A percentile compares a stretch with the other conserved stretches of the same genome.
phyloP scores from a whole-genome alignment of 2,329 filamentous ascomycete species.

The Septoria petroselini region DNA sequence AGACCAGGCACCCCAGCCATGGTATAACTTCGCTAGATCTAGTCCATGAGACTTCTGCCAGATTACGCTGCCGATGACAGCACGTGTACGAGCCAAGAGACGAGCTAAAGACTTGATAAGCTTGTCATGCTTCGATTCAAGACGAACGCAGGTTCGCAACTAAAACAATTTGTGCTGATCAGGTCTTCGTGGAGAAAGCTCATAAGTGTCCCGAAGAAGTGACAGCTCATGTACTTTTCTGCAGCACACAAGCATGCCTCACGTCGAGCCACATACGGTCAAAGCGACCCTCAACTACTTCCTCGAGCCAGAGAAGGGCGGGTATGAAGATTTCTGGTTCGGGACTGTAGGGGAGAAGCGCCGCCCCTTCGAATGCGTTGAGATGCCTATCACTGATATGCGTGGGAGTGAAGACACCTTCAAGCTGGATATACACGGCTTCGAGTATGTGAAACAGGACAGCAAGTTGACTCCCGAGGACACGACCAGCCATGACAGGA shows the following conservation, averaged over 20 bases:
- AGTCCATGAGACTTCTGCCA: too few relatives aligned
- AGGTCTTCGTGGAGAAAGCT: too few relatives aligned
- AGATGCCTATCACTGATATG: constrained; percentile 42
- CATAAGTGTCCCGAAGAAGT: too few relatives aligned
- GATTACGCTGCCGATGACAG: too few relatives aligned
- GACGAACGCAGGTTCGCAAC: too few relatives aligned
- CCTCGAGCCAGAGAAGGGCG: constrained; percentile 20
- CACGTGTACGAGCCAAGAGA: too few relatives aligned
- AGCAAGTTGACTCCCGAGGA: constrained; percentile 1
- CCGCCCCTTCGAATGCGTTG: constrained; percentile 16
- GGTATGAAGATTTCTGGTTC: constrained; percentile 11
- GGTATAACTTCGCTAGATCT: too few relatives aligned
- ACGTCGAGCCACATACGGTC: constrained; percentile 1
- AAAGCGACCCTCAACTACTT: constrained; percentile 17
- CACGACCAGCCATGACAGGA: constrained; percentile 4
- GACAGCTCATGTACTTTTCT: too few relatives aligned
- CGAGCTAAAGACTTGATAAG: too few relatives aligned
- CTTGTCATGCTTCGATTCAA: too few relatives aligned
- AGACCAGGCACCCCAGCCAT: too few relatives aligned
- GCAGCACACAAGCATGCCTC: background rate
- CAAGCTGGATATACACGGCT: constrained; percentile 15
- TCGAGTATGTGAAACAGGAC: constrained; percentile 28
- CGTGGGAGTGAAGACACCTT: constrained; percentile 35
- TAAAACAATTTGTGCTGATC: too few relatives aligned
- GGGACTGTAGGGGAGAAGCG: constrained; percentile 17